A percentile compares a stretch with the other conserved stretches of the same genome.
Evolutionary conservation across 2,329 filamentous ascomycete species (phyloP).

Genomic region (Fusarium annulatum): DNA sequence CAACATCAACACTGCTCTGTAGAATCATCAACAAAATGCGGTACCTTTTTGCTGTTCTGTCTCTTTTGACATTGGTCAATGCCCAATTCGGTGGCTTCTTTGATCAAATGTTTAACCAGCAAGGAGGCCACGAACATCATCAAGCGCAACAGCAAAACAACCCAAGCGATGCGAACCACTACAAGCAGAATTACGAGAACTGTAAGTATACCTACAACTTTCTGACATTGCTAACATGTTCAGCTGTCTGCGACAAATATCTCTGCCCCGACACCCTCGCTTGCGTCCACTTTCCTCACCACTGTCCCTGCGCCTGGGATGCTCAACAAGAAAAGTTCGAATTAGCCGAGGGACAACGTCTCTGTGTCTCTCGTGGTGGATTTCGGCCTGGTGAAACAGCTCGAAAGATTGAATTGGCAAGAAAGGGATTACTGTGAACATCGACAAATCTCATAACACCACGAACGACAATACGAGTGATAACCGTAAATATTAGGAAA

Average conservation of each 20-base stretch:
- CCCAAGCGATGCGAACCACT: slow-evolving; percentile 84
- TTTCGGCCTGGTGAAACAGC: slow-evolving; percentile 77
- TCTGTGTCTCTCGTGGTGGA: slow-evolving; percentile 81
- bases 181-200: slow-evolving; percentile 75
- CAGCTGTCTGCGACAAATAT: slow-evolving; percentile 91
- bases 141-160: slow-evolving; percentile 81
- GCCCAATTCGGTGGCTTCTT: slow-evolving; percentile 94
- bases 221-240: slow-evolving; percentile 3
- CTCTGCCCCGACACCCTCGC: slow-evolving; percentile 94
- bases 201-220: slow-evolving; percentile 58
- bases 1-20: background rate
- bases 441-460: background rate
- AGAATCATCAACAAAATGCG: slow-evolving; percentile 45
- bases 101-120: slow-evolving; percentile 88
- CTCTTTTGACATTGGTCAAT: slow-evolving; percentile 69
- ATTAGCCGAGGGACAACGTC: slow-evolving; percentile 74
- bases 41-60: slow-evolving; percentile 59
- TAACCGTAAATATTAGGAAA: slow-evolving; percentile 30
- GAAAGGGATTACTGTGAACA: slow-evolving; percentile 75
- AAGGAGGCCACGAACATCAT: slow-evolving; percentile 59
- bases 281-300: slow-evolving; percentile 95
- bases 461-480: background rate
- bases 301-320: slow-evolving; percentile 92
- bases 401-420: slow-evolving; percentile 81
- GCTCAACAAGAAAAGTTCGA: slow-evolving; percentile 82